A percentile compares a stretch with the other conserved stretches of the same genome.
These are phyloP conservation scores for Dioscorea zingiberensis DNA, from an alignment of 106 monocot genomes.

Conservation along the genomic window DNA sequence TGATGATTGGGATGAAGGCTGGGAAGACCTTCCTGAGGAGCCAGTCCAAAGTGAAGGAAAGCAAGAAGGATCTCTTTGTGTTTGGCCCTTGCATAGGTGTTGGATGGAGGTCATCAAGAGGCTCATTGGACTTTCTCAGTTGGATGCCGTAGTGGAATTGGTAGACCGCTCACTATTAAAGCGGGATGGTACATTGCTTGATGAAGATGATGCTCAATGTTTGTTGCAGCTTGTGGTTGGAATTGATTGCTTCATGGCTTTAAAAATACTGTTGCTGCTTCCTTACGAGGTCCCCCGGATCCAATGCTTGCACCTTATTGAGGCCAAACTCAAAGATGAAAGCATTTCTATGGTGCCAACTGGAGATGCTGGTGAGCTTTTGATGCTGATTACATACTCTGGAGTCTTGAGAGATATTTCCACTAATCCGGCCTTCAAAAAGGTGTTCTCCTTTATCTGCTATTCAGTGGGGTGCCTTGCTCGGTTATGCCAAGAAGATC, in stretches of 20 bases:
- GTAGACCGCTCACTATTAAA: slow-evolving; percentile 45
- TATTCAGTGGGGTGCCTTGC: slow-evolving; percentile 62
- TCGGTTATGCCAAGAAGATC: slow-evolving; percentile 38
- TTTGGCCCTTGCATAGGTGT: slow-evolving; percentile 66
- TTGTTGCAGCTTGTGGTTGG: slow-evolving; percentile 34
- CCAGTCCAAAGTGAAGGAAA: slow-evolving; percentile 21
- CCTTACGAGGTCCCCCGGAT: slow-evolving; percentile 45
- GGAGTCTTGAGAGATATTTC: slow-evolving; percentile 34
- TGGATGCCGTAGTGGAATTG: slow-evolving; percentile 30
- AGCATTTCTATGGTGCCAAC: slow-evolving; percentile 6
- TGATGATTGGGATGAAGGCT: slow-evolving; percentile 93
- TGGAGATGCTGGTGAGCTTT: slow-evolving; percentile 42
- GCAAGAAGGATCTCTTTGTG: slow-evolving; percentile 12
- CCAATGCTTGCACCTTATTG: slow-evolving; percentile 37
- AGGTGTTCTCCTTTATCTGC: slow-evolving; percentile 61
- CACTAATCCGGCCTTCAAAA: slow-evolving; percentile 22
- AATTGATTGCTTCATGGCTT: slow-evolving; percentile 41
- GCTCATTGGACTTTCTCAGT: slow-evolving; percentile 38
- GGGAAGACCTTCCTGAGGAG: slow-evolving; percentile 81
- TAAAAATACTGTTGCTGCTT: slow-evolving; percentile 60
- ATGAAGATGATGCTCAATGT: slow-evolving; percentile 55
- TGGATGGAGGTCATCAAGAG: slow-evolving; percentile 67
- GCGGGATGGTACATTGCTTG: slow-evolving; percentile 28
- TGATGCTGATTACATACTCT: slow-evolving; percentile 52
- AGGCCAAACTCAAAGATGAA: slow-evolving; percentile 39